These are phyloP conservation scores for Boletus rubescentipes DNA, from an alignment of 768 basidiomycete genomes.

Conservation along the genomic window DNA sequence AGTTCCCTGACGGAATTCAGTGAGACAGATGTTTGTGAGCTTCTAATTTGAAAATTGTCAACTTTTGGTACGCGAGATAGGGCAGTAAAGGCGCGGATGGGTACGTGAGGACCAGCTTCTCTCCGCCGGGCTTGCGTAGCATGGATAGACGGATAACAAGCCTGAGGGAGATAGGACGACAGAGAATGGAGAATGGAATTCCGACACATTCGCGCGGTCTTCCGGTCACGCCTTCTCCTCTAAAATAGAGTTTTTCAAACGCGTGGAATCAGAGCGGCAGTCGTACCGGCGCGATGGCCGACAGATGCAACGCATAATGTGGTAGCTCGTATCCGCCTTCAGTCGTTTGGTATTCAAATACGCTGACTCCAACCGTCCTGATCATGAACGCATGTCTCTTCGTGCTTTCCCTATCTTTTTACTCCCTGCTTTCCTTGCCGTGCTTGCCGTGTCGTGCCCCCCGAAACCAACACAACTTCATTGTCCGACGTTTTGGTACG, in stretches of 20 bases:
- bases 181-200: neutral
- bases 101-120: neutral
- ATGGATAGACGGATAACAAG: too few species aligned
- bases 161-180: neutral
- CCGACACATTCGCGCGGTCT: too few species aligned
- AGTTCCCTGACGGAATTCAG: neutral
- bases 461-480: neutral
- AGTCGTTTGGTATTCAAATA: neutral
- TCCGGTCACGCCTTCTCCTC: neutral
- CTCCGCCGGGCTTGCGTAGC: neutral
- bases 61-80: neutral
- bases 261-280: neutral
- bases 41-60: neutral
- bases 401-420: neutral
- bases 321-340: neutral
- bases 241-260: neutral
- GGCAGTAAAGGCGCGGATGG: too few species aligned
- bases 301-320: neutral
- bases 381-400: neutral
- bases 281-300: neutral
- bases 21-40: neutral
- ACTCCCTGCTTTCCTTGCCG: neutral
- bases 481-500: neutral
- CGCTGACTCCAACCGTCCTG: neutral
- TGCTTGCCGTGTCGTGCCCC: neutral